phyloP scores from a whole-genome alignment of 2,329 filamentous ascomycete genomes.

The Fusarium kyushuense region DNA sequence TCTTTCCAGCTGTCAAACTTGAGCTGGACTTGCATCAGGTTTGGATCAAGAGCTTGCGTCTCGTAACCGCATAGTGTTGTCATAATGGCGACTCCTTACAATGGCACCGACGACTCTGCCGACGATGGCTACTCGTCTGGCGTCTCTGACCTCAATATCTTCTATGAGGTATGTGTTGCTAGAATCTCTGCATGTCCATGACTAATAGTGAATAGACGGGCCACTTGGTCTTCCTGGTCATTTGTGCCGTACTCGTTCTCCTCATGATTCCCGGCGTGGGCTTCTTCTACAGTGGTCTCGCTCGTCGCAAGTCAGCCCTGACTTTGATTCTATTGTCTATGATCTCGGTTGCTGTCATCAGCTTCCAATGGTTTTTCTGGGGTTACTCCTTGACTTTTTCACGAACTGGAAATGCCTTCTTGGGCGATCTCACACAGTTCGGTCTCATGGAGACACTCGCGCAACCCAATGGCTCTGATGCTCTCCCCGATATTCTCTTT shows the following conservation, averaged over 20 bases:
- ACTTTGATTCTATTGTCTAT: constrained; percentile 88
- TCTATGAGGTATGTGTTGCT: constrained; percentile 74
- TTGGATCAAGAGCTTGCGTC: constrained; percentile 29
- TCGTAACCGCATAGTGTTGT: constrained; percentile 13
- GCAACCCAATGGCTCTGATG: constrained; percentile 76
- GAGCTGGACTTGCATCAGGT: constrained; percentile 18
- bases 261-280: constrained; percentile 95
- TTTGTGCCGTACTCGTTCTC: constrained; percentile 81
- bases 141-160: constrained; percentile 82
- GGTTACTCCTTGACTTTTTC: constrained; percentile 89
- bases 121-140: constrained; percentile 63
- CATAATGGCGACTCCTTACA: constrained; percentile 58
- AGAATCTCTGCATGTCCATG: neutral
- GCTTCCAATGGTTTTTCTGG: constrained; percentile 98
- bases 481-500: constrained; percentile 85
- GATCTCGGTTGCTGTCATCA: constrained; percentile 81
- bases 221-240: constrained; percentile 85
- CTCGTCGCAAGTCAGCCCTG: constrained; percentile 88
- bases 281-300: constrained; percentile 94
- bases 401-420: constrained; percentile 80
- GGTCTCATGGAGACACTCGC: constrained; percentile 83
- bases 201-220: constrained; percentile 67
- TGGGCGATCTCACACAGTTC: constrained; percentile 84
- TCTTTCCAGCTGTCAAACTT: constrained; percentile 26
- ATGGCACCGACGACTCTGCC: constrained; percentile 63